A percentile compares a stretch with the other conserved stretches of the same genome.
Conservation (phyloP, 805 yeast genomes). For the Zygosaccharomyces gambellarensis region DNA sequence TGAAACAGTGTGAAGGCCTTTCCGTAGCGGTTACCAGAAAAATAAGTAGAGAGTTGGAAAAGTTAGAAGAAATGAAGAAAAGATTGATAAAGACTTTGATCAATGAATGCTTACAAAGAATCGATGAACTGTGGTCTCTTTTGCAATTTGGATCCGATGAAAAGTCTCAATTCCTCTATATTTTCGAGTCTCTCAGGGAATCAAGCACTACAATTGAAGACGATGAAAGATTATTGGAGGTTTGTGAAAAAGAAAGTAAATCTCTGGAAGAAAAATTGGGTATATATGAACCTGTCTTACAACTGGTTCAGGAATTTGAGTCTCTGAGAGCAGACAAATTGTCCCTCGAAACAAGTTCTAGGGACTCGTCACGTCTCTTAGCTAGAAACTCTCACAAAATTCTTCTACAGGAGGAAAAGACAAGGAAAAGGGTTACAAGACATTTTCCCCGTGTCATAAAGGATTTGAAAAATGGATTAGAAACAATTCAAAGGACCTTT, state of each 20-base stretch:
- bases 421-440: conserved; percentile 61
- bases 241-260: conserved; percentile 60
- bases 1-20: conserved; percentile 41
- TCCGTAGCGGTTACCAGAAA: conserved; percentile 45
- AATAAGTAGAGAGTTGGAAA: conserved; percentile 50
- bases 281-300: conserved; percentile 50
- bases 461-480: conserved; percentile 45
- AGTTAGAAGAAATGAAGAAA: conserved; percentile 56
- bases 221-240: conserved; percentile 56
- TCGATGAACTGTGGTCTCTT: conserved; percentile 56
- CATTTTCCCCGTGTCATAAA: conserved; percentile 60
- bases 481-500: conserved; percentile 43
- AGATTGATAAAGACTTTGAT: conserved; percentile 66
- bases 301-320: conserved; percentile 50
- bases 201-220: conserved; percentile 31
- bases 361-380: conserved; percentile 73
- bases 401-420: conserved; percentile 71
- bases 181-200: conserved; percentile 13
- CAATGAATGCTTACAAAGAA: conserved; percentile 51
- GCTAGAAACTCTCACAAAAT: conserved; percentile 75
- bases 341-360: conserved; percentile 61
- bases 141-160: conserved; percentile 55
- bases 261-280: conserved; percentile 47
- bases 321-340: conserved; percentile 55
- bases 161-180: conserved; percentile 43